Evolutionary conservation across 805 yeast genomes (phyloP), one percentile per base, ranked within the genome.

Genomic region (Starmerella potacharoeniae): DNA sequence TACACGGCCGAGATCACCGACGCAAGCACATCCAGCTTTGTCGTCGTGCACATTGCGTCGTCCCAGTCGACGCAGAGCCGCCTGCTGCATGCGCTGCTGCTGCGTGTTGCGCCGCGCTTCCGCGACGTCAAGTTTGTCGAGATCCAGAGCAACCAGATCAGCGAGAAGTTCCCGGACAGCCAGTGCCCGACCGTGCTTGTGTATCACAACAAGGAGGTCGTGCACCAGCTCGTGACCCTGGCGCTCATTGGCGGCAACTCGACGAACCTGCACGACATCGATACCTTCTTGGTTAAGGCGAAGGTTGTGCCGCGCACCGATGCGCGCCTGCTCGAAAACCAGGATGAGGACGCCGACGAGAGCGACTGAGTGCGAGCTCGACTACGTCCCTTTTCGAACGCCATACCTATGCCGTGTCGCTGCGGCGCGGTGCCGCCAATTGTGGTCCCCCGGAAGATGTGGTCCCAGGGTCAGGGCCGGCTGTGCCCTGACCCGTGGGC

Each of bases 181-280:
- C 90, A 87, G 72, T 85, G 95, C 63, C 99, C 99, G 2, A 93
- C 98, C 0, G 72, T 93, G 7, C 75, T 93, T 51, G 78, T 93
- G 0, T 93, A 93, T 69, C 78, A 79, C 64, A 79, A 87, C 54
- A 84, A 83, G 33, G 81, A 86, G 59, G 90, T 95, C 8, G 72
- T 83, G 29, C 84, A 83, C 66, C 97, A 93, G 66, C 79, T 74
- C 63, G 79, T 93, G 10, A 91, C 97, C 0, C 73, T 91, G 64
- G 77, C 84, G 5, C 81, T 83, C 62, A 66, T 93, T 47, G 96
- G 95, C 9, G 98, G 98, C 3, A 84, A 83, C 66, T 81, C 84
- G 48, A 81, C 95, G 2, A 77, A 71, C 14, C 45, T 80, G 31
- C 70, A 71, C 45, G 97, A 93, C 68, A 63, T 93, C 45, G 97